phyloP scores from a whole-genome alignment of 371 early-diverging fungal species.

The Saksenaea oblongispora region DNA sequence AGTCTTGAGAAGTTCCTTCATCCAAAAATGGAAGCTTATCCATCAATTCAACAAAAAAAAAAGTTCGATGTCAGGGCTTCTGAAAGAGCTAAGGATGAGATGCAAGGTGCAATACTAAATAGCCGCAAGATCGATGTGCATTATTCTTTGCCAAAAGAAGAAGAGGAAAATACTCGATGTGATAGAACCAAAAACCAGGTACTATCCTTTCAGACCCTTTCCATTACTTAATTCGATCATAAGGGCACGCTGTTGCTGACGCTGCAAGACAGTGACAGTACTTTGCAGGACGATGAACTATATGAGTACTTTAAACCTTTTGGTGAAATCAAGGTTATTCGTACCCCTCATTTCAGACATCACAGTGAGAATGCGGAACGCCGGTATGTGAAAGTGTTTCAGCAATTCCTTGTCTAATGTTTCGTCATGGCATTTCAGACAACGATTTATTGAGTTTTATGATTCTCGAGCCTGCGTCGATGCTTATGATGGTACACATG shows the following conservation, averaged over 20 bases:
- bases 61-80: slow-evolving; percentile 57
- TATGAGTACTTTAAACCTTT: slow-evolving; percentile 37
- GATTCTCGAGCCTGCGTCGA: slow-evolving; percentile 52
- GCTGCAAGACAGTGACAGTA: slow-evolving; percentile 33
- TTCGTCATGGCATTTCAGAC: slow-evolving; percentile 27
- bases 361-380: slow-evolving; percentile 15
- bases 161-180: slow-evolving; percentile 47
- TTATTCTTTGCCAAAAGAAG: slow-evolving; percentile 60
- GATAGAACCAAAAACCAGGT: slow-evolving; percentile 60
- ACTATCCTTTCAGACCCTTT: not conserved
- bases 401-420: not conserved
- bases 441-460: slow-evolving; percentile 57
- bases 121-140: slow-evolving; percentile 58
- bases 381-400: slow-evolving; percentile 11
- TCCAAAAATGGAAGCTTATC: not conserved
- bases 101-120: slow-evolving; percentile 39
- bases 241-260: slow-evolving; percentile 58
- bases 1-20: slow-evolving; percentile 12
- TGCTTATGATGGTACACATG: slow-evolving; percentile 40
- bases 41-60: not conserved
- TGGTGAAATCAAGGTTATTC: slow-evolving; percentile 54
- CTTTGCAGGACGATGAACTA: slow-evolving; percentile 45
- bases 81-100: slow-evolving; percentile 43
- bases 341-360: slow-evolving; percentile 39
- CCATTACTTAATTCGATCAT: not conserved